Evolutionary conservation across 176 grass and related monocot species (phyloP), one percentile per base, ranked within the genome.

Genomic region (Tillandsia leiboldiana): DNA sequence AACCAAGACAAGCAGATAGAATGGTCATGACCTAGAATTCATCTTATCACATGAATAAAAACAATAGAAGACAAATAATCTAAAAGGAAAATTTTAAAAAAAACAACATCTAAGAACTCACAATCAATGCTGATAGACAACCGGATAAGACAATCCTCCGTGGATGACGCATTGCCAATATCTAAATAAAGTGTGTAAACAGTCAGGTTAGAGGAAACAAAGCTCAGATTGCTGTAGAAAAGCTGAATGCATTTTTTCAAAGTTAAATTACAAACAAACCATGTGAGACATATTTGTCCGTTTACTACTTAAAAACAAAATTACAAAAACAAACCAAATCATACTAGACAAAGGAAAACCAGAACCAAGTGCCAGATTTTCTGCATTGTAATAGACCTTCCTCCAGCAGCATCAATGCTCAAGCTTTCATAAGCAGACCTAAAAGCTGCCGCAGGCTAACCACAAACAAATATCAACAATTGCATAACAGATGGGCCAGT

Each of bases 101-200:
- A 49, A 3, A 14, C 0, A 42, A 49, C 14, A 7, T 64, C 65
- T 49, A 12, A 65, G 68, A 58, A 78, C 89, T 99, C 79, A 99
- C 94, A 82, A 64, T 83, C 76, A 90, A 74, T 63, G 94, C 74
- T 3, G 61, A 48, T 69, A 99, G 69, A 75, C 89, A 93, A 51
- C 94, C 94, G 51, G 87, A 33, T 67, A 99, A 81, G 68, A 99
- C 94, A 10, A 93, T 80, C 67, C 80, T 92, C 72, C 94, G 83
- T 2, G 94, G 89, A 84, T 99, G 69, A 17, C 89, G 79, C 94
- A 99, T 99, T 64, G 94, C 94, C 74, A 99, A 79, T 73, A 99
- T 93, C 94, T 99, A 75, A 64, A 89, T 63, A 70, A 15, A 54
- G 77, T 2, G 68, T 23, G 61, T n/a, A 86, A 67, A 78, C 24